A percentile compares a stretch with the other conserved stretches of the same genome.
Conservation (phyloP, 75 land plant genomes). For the Pinus albicaulis region DNA sequence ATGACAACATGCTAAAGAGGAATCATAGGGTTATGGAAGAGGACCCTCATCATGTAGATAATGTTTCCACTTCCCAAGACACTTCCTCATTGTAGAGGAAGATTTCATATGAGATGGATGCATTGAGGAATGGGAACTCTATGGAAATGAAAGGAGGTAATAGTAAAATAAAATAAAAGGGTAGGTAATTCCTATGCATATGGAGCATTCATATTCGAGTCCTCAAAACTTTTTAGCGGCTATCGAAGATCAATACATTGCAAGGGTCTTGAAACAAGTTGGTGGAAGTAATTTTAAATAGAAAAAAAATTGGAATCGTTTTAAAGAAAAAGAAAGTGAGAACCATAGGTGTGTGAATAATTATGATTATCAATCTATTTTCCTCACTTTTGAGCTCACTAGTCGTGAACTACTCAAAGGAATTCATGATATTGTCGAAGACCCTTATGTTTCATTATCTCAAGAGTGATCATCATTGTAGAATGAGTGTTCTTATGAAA, state of each 20-base stretch:
- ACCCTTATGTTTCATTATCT: conserved; percentile 27
- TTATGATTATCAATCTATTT: conserved; percentile 30
- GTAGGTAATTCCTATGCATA: neutral
- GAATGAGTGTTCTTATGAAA: conserved; percentile 3
- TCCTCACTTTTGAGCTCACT: conserved; percentile 18
- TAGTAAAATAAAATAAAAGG: conserved; percentile 3
- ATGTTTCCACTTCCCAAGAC: conserved; percentile 6
- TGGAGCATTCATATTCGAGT: neutral
- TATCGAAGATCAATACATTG: neutral
- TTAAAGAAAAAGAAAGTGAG: conserved; percentile 32
- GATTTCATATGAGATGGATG: neutral
- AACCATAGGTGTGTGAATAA: conserved; percentile 24
- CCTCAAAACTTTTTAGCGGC: neutral
- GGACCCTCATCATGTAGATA: neutral
- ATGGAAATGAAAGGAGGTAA: neutral
- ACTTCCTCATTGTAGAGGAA: conserved; percentile 3
- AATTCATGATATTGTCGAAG: conserved; percentile 14
- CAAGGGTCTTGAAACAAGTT: conserved; percentile 4
- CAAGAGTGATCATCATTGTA: conserved; percentile 16
- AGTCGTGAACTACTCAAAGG: conserved; percentile 12
- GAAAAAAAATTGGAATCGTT: conserved; percentile 18
- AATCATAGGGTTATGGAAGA: neutral
- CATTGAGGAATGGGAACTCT: neutral
- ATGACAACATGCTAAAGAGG: neutral
- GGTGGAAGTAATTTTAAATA: conserved; percentile 50